Evolutionary conservation across 2,329 filamentous ascomycete species (phyloP).

Genomic region (Calonectria naviculata): DNA sequence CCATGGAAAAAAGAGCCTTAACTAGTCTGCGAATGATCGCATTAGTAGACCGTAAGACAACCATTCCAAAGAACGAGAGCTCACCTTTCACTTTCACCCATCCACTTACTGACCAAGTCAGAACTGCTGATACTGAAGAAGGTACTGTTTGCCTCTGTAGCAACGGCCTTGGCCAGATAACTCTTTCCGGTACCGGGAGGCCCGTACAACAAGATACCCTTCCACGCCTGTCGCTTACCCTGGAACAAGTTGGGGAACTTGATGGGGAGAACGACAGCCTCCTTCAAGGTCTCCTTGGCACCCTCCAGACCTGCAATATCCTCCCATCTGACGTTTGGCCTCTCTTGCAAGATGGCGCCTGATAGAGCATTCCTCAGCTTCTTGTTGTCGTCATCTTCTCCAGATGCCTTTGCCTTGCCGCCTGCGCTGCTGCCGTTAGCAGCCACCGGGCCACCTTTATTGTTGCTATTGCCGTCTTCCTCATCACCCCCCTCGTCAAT

Average conservation of each 20-base stretch:
- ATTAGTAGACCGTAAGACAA: background rate
- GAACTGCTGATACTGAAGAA: conserved; percentile 99
- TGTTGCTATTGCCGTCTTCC: conserved; percentile 72
- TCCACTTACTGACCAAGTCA: conserved; percentile 99
- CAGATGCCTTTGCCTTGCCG: conserved; percentile 66
- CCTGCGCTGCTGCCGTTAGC: conserved; percentile 76
- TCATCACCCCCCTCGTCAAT: conserved; percentile 83
- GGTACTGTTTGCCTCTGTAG: conserved; percentile 97
- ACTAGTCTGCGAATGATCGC: conserved; percentile 72
- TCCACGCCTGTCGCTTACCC: conserved; percentile 97
- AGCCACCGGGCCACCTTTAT: conserved; percentile 57
- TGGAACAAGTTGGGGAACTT: conserved; percentile 98
- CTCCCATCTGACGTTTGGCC: conserved; percentile 97
- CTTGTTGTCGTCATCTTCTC: conserved; percentile 91
- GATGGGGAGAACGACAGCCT: conserved; percentile 97
- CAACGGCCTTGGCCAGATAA: conserved; percentile 96
- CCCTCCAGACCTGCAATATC: conserved; percentile 95
- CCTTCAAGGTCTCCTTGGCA: conserved; percentile 96
- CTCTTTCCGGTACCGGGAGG: conserved; percentile 98
- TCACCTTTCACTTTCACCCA: conserved; percentile 98
- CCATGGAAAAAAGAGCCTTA: conserved; percentile 97
- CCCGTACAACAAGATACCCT: conserved; percentile 95
- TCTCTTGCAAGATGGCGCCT: conserved; percentile 93
- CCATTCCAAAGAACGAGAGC: conserved; percentile 7
- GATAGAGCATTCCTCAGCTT: conserved; percentile 92